These are phyloP conservation scores for Pelargonium myrrhifolium DNA, from an alignment of 441 rosid genomes.

Conservation along the genomic window DNA sequence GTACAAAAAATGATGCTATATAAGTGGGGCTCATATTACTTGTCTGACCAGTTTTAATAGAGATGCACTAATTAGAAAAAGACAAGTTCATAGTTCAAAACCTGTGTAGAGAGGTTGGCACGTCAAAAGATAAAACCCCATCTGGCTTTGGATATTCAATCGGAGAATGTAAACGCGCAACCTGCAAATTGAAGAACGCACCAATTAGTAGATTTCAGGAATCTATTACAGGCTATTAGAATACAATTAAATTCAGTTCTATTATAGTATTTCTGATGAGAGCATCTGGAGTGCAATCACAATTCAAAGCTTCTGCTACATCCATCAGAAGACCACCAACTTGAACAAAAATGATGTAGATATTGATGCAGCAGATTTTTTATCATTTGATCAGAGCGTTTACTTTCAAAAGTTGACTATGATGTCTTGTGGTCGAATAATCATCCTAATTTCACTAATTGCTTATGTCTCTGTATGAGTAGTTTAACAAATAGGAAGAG, in stretches of 20 bases:
- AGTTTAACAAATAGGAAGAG: too few species aligned
- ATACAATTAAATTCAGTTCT: not conserved
- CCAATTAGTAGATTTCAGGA: conserved; percentile 1
- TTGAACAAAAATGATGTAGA: too few species aligned
- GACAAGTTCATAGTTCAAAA: conserved; percentile 17
- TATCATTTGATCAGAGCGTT: too few species aligned
- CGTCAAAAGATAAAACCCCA: conserved; percentile 75
- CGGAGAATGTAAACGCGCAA: conserved; percentile 52
- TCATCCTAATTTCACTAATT: too few species aligned
- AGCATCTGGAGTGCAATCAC: not conserved
- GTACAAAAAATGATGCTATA: not conserved
- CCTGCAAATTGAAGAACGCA: conserved; percentile 36
- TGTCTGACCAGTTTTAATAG: not conserved
- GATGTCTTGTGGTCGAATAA: too few species aligned
- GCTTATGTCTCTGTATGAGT: too few species aligned
- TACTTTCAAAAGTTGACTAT: too few species aligned
- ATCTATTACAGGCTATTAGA: too few species aligned
- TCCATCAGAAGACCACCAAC: too few species aligned
- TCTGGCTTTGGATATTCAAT: conserved; percentile 83
- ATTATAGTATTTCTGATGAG: not conserved
- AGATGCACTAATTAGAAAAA: not conserved
- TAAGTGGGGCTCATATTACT: not conserved
- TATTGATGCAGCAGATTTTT: too few species aligned
- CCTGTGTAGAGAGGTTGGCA: conserved; percentile 94
- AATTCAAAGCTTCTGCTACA: too few species aligned